These are phyloP conservation scores for Fusarium tupiense DNA, from an alignment of 2,329 filamentous ascomycete species.

Conservation along the genomic window DNA sequence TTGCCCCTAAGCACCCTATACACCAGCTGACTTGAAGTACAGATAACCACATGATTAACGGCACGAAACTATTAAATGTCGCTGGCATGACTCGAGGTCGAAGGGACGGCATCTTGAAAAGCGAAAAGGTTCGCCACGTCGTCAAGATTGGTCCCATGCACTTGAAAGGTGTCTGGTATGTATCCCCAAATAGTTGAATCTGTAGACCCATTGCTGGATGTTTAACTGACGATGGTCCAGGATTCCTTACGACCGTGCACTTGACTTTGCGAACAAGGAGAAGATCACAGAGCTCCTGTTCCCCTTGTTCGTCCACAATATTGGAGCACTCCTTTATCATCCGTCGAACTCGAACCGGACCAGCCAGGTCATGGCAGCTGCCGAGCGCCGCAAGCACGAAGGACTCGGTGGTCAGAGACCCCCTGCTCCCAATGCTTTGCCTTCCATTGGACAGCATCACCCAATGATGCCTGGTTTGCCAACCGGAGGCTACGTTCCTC, in stretches of 20 bases:
- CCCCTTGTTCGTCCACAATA: constrained; percentile 97
- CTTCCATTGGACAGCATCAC: constrained; percentile 72
- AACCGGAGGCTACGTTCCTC: constrained; percentile 15
- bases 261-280: constrained; percentile 99
- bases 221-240: constrained; percentile 58
- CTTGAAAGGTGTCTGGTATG: constrained; percentile 95
- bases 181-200: constrained; percentile 31
- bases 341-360: constrained; percentile 86
- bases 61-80: constrained; percentile 95
- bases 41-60: constrained; percentile 99
- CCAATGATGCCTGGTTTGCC: constrained; percentile 25
- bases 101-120: constrained; percentile 95
- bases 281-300: constrained; percentile 97
- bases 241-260: constrained; percentile 97
- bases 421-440: constrained; percentile 64
- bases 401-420: constrained; percentile 66
- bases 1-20: neutral
- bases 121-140: constrained; percentile 94
- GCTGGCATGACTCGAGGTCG: constrained; percentile 97
- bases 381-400: constrained; percentile 79
- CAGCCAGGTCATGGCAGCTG: constrained; percentile 87
- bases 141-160: constrained; percentile 99
- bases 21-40: constrained; percentile 12
- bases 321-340: constrained; percentile 91
- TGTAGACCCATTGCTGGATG: constrained; percentile 8